Evolutionary conservation across 1,139 yeast species (phyloP).

Genomic region (Hyphopichia wangnamkhiaoensis): DNA sequence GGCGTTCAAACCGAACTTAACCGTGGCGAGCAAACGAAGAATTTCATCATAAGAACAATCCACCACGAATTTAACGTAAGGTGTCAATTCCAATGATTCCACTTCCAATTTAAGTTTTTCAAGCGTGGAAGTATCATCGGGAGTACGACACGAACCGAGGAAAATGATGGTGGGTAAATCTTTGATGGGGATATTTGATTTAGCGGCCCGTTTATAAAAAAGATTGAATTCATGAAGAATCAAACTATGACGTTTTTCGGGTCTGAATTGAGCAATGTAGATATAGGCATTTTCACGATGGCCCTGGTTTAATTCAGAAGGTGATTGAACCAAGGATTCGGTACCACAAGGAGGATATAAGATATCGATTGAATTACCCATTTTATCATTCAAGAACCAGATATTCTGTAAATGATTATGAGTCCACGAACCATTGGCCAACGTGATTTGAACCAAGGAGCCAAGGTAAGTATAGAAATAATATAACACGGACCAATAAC

Average conservation of each 20-base stretch:
- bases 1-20: slow-evolving; percentile 83
- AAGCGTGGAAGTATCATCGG: slow-evolving; percentile 65
- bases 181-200: slow-evolving; percentile 16
- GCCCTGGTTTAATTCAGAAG: slow-evolving; percentile 11
- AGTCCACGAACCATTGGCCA: slow-evolving; percentile 94
- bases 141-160: slow-evolving; percentile 82
- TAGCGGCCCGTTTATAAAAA: slow-evolving; percentile 36
- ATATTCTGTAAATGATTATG: slow-evolving; percentile 63
- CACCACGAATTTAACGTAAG: slow-evolving; percentile 62
- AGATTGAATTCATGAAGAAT: slow-evolving; percentile 63
- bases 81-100: slow-evolving; percentile 44
- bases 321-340: slow-evolving; percentile 45
- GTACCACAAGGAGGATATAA: slow-evolving; percentile 90
- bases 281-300: slow-evolving; percentile 60
- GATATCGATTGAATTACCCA: slow-evolving; percentile 36
- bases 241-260: slow-evolving; percentile 87
- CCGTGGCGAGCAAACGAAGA: slow-evolving; percentile 50
- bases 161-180: slow-evolving; percentile 59
- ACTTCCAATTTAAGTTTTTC: slow-evolving; percentile 48
- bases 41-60: slow-evolving; percentile 76
- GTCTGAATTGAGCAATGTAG: slow-evolving; percentile 90
- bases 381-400: slow-evolving; percentile 48
- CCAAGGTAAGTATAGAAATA: slow-evolving; percentile 69
- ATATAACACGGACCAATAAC: slow-evolving; percentile 72
- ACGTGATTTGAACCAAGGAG: slow-evolving; percentile 60